Conservation (phyloP, 2,329 filamentous ascomycete species). For the Cladobotryum protrusum region DNA sequence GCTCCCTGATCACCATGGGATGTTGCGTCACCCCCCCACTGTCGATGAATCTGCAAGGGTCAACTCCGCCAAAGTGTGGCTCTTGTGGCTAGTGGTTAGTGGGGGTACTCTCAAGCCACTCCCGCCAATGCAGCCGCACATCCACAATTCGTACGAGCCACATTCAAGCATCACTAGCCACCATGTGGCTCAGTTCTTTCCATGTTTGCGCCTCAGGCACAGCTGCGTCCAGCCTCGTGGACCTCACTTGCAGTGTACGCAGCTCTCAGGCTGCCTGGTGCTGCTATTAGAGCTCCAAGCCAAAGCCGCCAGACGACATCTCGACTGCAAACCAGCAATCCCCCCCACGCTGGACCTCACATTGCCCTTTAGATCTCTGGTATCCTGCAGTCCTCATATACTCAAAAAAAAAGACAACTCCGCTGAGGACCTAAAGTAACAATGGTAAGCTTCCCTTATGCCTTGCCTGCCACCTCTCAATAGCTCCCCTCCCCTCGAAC, state of each 20-base stretch:
- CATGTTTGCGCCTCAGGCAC: conserved; percentile 26
- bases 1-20: too few relatives aligned
- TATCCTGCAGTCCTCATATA: background rate
- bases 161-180: background rate
- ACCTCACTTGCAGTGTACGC: conserved; percentile 23
- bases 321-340: conserved; percentile 9
- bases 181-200: conserved; percentile 14
- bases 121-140: conserved; percentile 1
- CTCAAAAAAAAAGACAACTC: background rate
- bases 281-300: conserved; percentile 26
- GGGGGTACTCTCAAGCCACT: conserved; percentile 10
- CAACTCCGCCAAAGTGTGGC: conserved; percentile 1
- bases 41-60: conserved; percentile 5
- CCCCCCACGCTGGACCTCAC: conserved; percentile 4
- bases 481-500: background rate
- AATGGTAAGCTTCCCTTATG: conserved; percentile 5
- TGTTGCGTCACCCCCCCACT: background rate
- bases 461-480: background rate
- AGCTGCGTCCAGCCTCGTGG: conserved; percentile 20
- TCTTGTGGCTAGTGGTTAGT: conserved; percentile 6
- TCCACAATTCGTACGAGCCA: background rate
- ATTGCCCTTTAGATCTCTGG: background rate
- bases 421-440: conserved; percentile 1
- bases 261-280: conserved; percentile 40
- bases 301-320: conserved; percentile 15